A percentile compares a stretch with the other conserved stretches of the same genome.
These are phyloP conservation scores for Parasarocladium wereldwijsianum DNA, from an alignment of 2,329 filamentous ascomycete genomes.

Conservation along the genomic window DNA sequence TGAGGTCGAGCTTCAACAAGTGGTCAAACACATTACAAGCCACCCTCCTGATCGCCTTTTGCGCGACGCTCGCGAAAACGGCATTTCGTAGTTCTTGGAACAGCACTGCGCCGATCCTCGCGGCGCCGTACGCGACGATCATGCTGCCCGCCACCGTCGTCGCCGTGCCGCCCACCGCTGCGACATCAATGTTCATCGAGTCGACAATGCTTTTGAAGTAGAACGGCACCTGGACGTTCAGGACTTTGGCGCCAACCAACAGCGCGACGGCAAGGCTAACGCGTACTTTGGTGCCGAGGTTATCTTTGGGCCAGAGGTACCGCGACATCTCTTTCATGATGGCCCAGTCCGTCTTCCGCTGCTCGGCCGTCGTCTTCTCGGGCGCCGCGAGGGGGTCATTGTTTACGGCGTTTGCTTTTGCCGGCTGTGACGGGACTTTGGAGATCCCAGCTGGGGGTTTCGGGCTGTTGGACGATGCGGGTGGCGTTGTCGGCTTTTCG, in stretches of 20 bases:
- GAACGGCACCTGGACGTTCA: constrained; percentile 97
- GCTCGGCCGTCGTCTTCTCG: constrained; percentile 56
- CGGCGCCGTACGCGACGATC: constrained; percentile 83
- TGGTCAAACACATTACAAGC: constrained; percentile 89
- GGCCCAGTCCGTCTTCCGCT: constrained; percentile 93
- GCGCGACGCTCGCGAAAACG: constrained; percentile 90
- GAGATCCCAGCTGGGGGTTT: constrained; percentile 7
- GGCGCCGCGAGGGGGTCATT: constrained; percentile 17
- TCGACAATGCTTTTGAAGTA: constrained; percentile 99
- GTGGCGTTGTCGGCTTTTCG: constrained; percentile 9
- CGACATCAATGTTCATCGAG: constrained; percentile 90
- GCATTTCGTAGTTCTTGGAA: constrained; percentile 94
- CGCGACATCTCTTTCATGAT: constrained; percentile 97
- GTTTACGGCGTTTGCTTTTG: constrained; percentile 9
- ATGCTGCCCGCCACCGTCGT: constrained; percentile 81
- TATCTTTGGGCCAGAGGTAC: constrained; percentile 91
- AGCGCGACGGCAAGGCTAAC: constrained; percentile 75
- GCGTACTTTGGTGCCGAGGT: constrained; percentile 56
- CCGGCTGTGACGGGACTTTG: background rate
- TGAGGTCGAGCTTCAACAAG: constrained; percentile 72
- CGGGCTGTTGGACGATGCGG: constrained; percentile 5
- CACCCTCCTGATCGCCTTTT: constrained; percentile 87
- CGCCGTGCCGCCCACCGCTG: constrained; percentile 73
- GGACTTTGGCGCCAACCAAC: constrained; percentile 77
- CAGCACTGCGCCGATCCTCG: constrained; percentile 74